These are phyloP conservation scores for Mytilinidion resinicola DNA, from an alignment of 495 filamentous ascomycete species.

Conservation along the genomic window DNA sequence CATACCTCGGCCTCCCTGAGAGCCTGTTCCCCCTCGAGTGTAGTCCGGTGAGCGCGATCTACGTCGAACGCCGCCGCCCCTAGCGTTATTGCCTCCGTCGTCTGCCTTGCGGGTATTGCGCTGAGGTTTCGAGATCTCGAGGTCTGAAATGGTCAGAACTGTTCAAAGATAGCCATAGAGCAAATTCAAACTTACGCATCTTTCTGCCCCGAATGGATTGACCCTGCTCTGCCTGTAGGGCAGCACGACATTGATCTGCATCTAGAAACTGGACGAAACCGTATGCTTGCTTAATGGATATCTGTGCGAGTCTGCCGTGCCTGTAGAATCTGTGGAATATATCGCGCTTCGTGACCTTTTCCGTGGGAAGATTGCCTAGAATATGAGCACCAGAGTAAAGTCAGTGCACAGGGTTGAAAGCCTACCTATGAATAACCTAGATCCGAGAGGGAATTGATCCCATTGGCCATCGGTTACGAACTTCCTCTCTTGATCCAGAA, in stretches of 20 bases:
- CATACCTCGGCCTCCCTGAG: slow-evolving; percentile 6
- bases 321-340: slow-evolving; percentile 82
- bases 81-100: slow-evolving; percentile 34
- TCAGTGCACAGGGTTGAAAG: slow-evolving; percentile 11
- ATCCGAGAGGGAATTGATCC: slow-evolving; percentile 84
- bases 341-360: slow-evolving; percentile 88
- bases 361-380: slow-evolving; percentile 85
- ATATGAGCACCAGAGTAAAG: no score
- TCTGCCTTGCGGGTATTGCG: slow-evolving; percentile 59
- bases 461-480: slow-evolving; percentile 86
- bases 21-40: slow-evolving; percentile 40
- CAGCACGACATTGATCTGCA: slow-evolving; percentile 59
- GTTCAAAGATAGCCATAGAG: background rate
- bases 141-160: slow-evolving; percentile 51
- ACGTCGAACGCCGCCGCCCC: slow-evolving; percentile 40
- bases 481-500: slow-evolving; percentile 67
- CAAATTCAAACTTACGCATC: slow-evolving; percentile 66
- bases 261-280: slow-evolving; percentile 95
- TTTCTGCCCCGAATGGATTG: slow-evolving; percentile 71
- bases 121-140: slow-evolving; percentile 88
- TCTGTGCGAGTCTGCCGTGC: slow-evolving; percentile 84
- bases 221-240: slow-evolving; percentile 72
- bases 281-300: slow-evolving; percentile 94
- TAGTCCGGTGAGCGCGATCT: slow-evolving; percentile 71
- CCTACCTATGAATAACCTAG: slow-evolving; percentile 87